Conservation (phyloP, 192 early-diverging fungal genomes). For the Obelidium mucronatum region DNA sequence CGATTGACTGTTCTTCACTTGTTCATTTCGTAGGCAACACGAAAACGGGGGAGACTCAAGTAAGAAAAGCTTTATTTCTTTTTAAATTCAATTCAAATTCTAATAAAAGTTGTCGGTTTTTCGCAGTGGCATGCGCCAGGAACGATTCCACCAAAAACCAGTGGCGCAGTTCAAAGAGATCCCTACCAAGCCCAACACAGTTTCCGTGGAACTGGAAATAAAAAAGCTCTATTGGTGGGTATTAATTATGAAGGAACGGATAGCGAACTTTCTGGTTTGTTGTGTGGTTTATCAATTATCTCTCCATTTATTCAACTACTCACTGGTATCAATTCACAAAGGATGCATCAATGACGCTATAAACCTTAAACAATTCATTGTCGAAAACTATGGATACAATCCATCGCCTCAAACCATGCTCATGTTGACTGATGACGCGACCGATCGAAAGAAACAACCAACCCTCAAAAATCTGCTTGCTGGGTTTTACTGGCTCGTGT, state of each 20-base stretch:
- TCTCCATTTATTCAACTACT: background rate
- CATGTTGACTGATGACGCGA: slow-evolving; percentile 55
- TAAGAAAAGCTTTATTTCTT: no score
- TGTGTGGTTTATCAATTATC: background rate
- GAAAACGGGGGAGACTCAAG: no score
- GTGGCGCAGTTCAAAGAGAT: no score
- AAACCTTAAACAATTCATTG: slow-evolving; percentile 29
- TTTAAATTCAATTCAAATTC: no score
- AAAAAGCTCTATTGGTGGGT: slow-evolving; percentile 40
- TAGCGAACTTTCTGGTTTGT: slow-evolving; percentile 7
- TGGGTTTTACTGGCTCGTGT: slow-evolving; percentile 58
- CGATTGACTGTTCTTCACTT: no score
- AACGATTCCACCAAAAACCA: no score
- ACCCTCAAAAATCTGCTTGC: slow-evolving; percentile 57
- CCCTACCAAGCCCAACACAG: no score
- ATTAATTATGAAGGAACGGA: slow-evolving; percentile 43
- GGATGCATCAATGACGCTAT: slow-evolving; percentile 50
- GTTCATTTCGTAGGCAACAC: no score
- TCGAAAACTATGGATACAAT: slow-evolving; percentile 39
- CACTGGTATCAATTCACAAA: background rate
- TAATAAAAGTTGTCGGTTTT: no score
- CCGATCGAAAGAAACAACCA: slow-evolving; percentile 42
- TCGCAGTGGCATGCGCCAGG: no score
- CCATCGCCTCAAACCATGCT: slow-evolving; percentile 10
- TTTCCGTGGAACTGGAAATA: no score